Conservation (phyloP, 495 filamentous ascomycete genomes). For the Xylaria bambusicola region DNA sequence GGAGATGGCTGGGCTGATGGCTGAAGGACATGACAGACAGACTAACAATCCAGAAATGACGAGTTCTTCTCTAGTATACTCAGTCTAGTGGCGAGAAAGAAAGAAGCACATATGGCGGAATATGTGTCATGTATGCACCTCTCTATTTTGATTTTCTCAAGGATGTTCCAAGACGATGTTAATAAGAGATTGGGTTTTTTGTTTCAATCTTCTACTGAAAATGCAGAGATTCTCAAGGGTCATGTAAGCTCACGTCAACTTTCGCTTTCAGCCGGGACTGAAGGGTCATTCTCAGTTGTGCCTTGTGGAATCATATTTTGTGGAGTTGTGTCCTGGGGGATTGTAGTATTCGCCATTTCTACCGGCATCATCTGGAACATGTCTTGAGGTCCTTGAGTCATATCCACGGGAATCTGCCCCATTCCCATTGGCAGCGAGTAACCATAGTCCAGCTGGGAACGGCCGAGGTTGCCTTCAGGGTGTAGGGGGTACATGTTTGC, state of each 20-base stretch:
- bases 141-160: too few species aligned
- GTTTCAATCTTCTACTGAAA: too few species aligned
- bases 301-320: too few species aligned
- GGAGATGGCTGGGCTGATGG: too few species aligned
- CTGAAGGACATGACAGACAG: too few species aligned
- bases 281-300: too few species aligned
- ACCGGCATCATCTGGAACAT: slow-evolving; percentile 10
- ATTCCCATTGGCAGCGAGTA: slow-evolving; percentile 21
- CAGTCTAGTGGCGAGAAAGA: not conserved
- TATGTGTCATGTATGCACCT: too few species aligned
- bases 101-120: not conserved
- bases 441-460: slow-evolving; percentile 33
- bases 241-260: too few species aligned
- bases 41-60: not conserved
- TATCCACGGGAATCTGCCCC: slow-evolving; percentile 20
- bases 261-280: too few species aligned
- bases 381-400: slow-evolving; percentile 3
- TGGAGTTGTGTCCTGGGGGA: not conserved
- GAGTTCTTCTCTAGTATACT: not conserved
- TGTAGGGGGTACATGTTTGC: slow-evolving; percentile 82
- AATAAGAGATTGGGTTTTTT: too few species aligned
- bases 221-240: too few species aligned
- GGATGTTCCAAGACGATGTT: too few species aligned
- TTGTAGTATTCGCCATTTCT: not conserved
- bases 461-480: slow-evolving; percentile 57